A percentile compares a stretch with the other conserved stretches of the same genome.
phyloP scores from a whole-genome alignment of 176 grass and related monocot genomes.

The Panicum miliaceum region DNA sequence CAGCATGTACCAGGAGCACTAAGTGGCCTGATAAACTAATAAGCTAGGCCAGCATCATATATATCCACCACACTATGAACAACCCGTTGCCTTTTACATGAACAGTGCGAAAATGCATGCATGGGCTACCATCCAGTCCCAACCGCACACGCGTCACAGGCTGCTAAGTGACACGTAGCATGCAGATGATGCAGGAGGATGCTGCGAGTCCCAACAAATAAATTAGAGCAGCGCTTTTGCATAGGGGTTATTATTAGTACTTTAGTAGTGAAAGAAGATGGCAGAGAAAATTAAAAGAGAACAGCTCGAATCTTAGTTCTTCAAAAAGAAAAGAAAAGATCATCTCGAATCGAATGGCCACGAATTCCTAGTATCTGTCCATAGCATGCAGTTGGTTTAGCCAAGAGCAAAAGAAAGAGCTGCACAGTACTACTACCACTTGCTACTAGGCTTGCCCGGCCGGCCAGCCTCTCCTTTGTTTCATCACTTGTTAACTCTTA shows the following conservation, averaged over 20 bases:
- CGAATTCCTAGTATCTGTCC: no score
- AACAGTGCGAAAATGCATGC: neutral
- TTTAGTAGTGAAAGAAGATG: neutral
- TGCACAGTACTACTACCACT: neutral
- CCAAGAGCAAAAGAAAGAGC: neutral
- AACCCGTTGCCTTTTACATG: neutral
- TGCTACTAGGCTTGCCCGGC: neutral
- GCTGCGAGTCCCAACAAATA: neutral
- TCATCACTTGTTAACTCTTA: neutral
- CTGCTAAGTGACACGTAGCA: neutral
- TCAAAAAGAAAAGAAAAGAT: no score
- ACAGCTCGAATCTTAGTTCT: no score
- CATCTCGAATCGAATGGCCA: neutral
- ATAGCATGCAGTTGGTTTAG: neutral
- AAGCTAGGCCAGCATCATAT: no score
- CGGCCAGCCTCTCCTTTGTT: neutral
- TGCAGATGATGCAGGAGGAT: neutral
- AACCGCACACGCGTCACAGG: neutral
- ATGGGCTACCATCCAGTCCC: neutral
- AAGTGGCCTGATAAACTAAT: neutral
- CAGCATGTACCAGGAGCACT: constrained; percentile 12
- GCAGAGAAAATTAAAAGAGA: neutral
- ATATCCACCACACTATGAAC: neutral
- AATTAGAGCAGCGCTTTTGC: neutral
- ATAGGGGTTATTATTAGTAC: no score